Base-by-base conservation (phyloP, 2,329 filamentous ascomycete species). In the Pleochaeta shiraiana region DNA sequence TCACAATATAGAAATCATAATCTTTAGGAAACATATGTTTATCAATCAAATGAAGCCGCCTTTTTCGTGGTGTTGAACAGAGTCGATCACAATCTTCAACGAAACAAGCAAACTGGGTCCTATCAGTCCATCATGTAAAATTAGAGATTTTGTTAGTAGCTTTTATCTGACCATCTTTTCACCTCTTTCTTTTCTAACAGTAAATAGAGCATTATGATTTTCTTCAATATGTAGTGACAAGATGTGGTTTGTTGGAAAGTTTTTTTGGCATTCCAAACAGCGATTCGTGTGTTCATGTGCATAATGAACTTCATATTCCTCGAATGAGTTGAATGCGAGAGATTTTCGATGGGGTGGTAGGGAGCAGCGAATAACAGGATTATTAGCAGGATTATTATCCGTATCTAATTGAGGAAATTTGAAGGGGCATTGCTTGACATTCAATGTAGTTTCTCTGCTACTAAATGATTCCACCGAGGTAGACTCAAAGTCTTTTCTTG, bases 1-100 rank as follows among this genome's bases (percentile, higher is more conserved):
- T 88, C 2, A 95, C 86, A 63, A 97, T 82, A 62, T 84, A 83
- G 70, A 95, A 95, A 74, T 95, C 92, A 75, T 90, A 95, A 70
- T 88, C 87, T 72, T 83, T 84, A 12, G 91, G 92, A 72, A 93
- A 98, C 76, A 86, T 81, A 74, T 98, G 93, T 76, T 95, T 96
- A 77, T 95, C 91, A 69, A 95, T 89, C 68, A 95, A 79, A 77
- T 98, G 92, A 73, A 89, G 83, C 37, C 88, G 81, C 55, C 93
- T 83, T 75, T 95, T 97, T 71, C 88, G 84, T 33, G 87, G 84
- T 3, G 88, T 90, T 64, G 82, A 83, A 75, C 91, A 96, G 72
- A 90, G 85, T 68, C 87, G 83, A 66, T 93, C 88, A 74, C 93
- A 98, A 61, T 81, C 85, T 71, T 95, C 87, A 6, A 96, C 84